Evolutionary conservation across 2,329 filamentous ascomycete species (phyloP), one percentile per base, ranked within the genome.

Genomic region (Aspergillus tanneri): DNA sequence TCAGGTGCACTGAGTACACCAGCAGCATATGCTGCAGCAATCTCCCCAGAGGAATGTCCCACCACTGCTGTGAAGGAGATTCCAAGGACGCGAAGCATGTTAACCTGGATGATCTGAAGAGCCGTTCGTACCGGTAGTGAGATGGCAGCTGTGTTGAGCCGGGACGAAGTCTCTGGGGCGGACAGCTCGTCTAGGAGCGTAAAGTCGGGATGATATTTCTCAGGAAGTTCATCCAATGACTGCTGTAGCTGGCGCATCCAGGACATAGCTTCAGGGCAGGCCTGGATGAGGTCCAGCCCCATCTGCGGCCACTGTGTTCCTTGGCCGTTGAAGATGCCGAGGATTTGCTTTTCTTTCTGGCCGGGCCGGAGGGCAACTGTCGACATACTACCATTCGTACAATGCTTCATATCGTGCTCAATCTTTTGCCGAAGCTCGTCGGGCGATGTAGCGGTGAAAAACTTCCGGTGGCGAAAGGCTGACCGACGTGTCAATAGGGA

Each of bases 11-110:
- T 63, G 2, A 82, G 44, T 12, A 70, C 61, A 0, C 76, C 77
- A 0, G 75, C 72, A 0, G 76, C 75, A 51, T 78, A 81, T 0
- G 74, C 77, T 0, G 76, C 76, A 0, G 61, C 75, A 9, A 79
- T 78, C 52, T 80, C 77, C 2, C 77, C 77, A 0, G 72, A 75
- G 0, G 75, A 78, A 53, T 79, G 77, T 2, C 77, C 77, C 2
- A 77, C 67, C 0, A 75, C 72, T 1, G 64, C 66, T 2, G 49
- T 28, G 4, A 73, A 66, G 0, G 42, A 35, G 16, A 77, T 46
- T 3, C 68, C 67, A 3, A 67, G 68, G 0, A 59, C 49, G 0
- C 46, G 47, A 2, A 68, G 53, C 8, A 66, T 37, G 11, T 62
- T 49, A 4, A 65, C 58, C 2, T 65, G 43, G 5, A 56, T 45